A percentile compares a stretch with the other conserved stretches of the same genome.
phyloP scores from a whole-genome alignment of 148 eudicot genomes.

The Silene latifolia region DNA sequence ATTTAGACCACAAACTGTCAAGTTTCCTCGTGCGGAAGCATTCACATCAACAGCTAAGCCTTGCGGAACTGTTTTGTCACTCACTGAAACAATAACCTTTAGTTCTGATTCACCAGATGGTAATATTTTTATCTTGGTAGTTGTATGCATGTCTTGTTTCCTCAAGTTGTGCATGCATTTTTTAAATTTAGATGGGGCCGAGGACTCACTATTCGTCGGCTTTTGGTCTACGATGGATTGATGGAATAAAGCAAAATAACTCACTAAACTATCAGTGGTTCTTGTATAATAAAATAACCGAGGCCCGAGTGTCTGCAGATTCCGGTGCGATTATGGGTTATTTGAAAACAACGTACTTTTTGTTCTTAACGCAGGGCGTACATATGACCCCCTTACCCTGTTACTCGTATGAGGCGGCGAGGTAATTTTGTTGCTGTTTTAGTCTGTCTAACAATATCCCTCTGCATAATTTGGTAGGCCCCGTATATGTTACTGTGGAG shows the following conservation, averaged over 20 bases:
- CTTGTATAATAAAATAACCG: background rate
- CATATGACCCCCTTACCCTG: too few relatives aligned
- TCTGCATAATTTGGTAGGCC: constrained; percentile 43
- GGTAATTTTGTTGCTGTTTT: background rate
- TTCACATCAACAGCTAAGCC: constrained; percentile 69
- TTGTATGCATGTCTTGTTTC: background rate
- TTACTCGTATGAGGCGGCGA: too few relatives aligned
- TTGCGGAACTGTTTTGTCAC: constrained; percentile 61
- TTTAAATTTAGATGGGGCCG: background rate
- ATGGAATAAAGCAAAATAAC: too few relatives aligned
- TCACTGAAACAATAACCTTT: constrained; percentile 61
- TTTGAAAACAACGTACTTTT: background rate
- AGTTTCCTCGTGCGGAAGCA: constrained; percentile 83
- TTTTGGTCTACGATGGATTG: background rate
- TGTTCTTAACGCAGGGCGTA: too few relatives aligned
- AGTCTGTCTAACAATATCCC: constrained; percentile 4
- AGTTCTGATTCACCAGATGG: constrained; percentile 52
- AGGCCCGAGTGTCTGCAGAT: background rate
- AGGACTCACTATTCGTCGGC: background rate
- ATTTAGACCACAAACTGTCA: constrained; percentile 57
- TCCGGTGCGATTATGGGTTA: background rate
- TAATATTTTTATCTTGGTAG: constrained; percentile 23
- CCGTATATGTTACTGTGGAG: constrained; percentile 60
- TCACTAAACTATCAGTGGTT: background rate
- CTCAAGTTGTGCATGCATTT: background rate